These are phyloP conservation scores for Juglanconis sp. DNA, from an alignment of 2,329 filamentous ascomycete species.

Conservation along the genomic window DNA sequence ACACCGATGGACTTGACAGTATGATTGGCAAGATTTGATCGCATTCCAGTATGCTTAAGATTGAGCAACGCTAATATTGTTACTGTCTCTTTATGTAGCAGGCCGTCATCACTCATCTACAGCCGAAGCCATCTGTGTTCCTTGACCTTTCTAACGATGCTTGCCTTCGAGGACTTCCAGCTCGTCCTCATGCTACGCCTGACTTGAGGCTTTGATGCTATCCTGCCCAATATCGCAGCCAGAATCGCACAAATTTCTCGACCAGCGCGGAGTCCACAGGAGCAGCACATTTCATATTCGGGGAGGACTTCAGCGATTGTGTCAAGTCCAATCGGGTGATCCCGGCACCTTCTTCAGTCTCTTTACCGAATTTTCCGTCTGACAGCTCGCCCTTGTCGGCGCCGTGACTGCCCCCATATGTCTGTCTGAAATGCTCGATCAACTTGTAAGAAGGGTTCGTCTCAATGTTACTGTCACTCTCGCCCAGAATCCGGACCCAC, in stretches of 20 bases:
- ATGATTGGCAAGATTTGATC: too few relatives aligned
- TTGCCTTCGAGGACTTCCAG: too few relatives aligned
- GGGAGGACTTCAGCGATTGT: background rate
- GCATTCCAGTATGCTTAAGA: too few relatives aligned
- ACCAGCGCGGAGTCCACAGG: background rate
- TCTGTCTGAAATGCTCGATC: conserved; percentile 28
- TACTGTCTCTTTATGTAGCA: too few relatives aligned
- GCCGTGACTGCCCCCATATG: background rate
- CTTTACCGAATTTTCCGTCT: background rate
- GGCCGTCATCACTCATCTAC: too few relatives aligned
- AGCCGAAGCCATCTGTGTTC: too few relatives aligned
- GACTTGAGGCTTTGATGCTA: background rate
- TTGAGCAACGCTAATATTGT: too few relatives aligned
- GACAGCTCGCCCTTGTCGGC: too few relatives aligned
- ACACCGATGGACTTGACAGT: too few relatives aligned
- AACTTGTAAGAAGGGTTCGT: conserved; percentile 24
- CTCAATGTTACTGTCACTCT: conserved; percentile 44
- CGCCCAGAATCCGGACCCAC: conserved; percentile 43
- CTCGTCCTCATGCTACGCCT: background rate
- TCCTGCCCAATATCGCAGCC: background rate
- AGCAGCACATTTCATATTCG: background rate
- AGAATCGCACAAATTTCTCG: background rate
- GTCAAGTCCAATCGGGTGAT: background rate
- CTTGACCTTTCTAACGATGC: too few relatives aligned
- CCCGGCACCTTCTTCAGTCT: background rate